phyloP scores from a whole-genome alignment of 2,329 filamentous ascomycete species.

The Phialophora expanda region DNA sequence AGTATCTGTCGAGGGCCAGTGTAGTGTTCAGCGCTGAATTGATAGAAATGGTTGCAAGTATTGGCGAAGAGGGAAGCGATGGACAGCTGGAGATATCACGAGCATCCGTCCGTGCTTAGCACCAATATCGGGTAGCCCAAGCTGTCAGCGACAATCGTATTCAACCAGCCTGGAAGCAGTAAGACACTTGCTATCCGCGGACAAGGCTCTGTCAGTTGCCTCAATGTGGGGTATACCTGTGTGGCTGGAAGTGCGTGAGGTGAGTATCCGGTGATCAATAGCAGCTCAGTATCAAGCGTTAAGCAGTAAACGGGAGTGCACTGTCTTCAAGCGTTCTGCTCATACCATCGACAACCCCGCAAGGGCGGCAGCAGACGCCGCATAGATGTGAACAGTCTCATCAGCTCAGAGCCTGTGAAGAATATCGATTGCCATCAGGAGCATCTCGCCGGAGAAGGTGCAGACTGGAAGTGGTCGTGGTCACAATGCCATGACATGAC shows the following conservation, averaged over 20 bases:
- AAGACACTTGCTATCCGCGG: not conserved
- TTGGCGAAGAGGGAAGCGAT: no score
- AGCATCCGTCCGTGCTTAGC: no score
- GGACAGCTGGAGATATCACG: no score
- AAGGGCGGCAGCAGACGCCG: no score
- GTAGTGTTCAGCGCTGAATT: no score
- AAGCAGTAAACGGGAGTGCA: not conserved
- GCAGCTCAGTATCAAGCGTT: not conserved
- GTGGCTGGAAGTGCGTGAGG: not conserved
- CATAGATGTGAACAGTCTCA: not conserved
- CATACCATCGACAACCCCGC: not conserved
- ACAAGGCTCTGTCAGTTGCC: not conserved
- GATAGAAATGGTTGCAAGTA: no score
- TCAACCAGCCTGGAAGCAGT: not conserved
- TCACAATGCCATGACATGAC: not conserved
- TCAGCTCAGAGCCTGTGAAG: not conserved
- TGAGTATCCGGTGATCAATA: not conserved
- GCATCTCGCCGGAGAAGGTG: not conserved
- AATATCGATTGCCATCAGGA: not conserved
- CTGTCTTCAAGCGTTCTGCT: not conserved
- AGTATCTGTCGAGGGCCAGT: no score
- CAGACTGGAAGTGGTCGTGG: not conserved
- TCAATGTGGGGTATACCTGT: not conserved
- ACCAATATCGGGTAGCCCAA: no score
- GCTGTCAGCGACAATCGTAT: not conserved